A percentile compares a stretch with the other conserved stretches of the same genome.
Conservation (phyloP, 768 basidiomycete genomes). For the Infundibulicybe gibba region DNA sequence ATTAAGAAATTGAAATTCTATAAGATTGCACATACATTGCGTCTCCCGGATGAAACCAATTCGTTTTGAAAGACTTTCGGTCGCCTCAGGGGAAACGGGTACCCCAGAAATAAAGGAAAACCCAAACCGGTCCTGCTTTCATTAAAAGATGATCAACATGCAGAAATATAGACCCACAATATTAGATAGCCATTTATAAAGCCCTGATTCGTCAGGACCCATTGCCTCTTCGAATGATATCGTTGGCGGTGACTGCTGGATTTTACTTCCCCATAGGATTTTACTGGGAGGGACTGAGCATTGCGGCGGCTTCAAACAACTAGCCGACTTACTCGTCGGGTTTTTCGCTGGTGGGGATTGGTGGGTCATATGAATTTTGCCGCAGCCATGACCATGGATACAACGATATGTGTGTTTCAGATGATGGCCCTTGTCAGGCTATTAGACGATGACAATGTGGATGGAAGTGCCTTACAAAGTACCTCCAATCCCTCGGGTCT, state of each 20-base stretch:
- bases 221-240: conserved; percentile 74
- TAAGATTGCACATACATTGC: conserved; percentile 31
- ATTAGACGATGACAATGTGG: neutral
- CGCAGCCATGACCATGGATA: conserved; percentile 89
- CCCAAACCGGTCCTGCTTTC: conserved; percentile 71
- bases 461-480: conserved; percentile 49
- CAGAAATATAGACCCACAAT: conserved; percentile 41
- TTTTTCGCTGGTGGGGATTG: conserved; percentile 25
- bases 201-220: conserved; percentile 55
- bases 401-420: conserved; percentile 66
- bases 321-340: conserved; percentile 39
- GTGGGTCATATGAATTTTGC: conserved; percentile 78
- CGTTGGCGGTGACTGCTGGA: conserved; percentile 70
- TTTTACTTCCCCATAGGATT: conserved; percentile 78
- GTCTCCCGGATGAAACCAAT: conserved; percentile 92
- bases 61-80: conserved; percentile 69
- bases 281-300: conserved; percentile 36
- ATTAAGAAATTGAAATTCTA: neutral
- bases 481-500: conserved; percentile 67
- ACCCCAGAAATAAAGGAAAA: conserved; percentile 86
- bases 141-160: conserved; percentile 1
- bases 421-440: conserved; percentile 44
- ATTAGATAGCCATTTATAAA: conserved; percentile 79
- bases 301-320: neutral
- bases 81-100: conserved; percentile 77